These are phyloP conservation scores for Geotrichum phurueaensis DNA, from an alignment of 1,139 yeast species.

Conservation along the genomic window DNA sequence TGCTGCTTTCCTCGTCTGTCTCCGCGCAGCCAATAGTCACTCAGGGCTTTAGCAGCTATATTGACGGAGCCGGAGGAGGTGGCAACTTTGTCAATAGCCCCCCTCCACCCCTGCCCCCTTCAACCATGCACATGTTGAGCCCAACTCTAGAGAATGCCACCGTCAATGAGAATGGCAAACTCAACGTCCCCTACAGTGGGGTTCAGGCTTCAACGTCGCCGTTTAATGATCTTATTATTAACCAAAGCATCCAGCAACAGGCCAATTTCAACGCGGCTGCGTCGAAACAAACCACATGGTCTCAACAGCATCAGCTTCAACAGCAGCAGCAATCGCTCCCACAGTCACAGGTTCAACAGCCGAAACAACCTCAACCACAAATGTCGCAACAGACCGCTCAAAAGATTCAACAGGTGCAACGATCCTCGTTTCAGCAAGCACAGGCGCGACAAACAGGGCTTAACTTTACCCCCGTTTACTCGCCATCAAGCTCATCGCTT, in stretches of 20 bases:
- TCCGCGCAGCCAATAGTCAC: conserved; percentile 3
- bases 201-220: conserved; percentile 31
- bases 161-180: not conserved
- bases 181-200: conserved; percentile 28
- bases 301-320: conserved; percentile 10
- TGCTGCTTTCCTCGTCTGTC: conserved; percentile 1
- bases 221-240: conserved; percentile 29
- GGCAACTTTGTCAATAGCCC: conserved; percentile 1
- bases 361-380: conserved; percentile 8
- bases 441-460: not conserved
- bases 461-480: not conserved
- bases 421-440: not conserved
- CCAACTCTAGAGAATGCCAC: not conserved
- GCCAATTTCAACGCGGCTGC: not conserved
- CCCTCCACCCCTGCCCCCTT: not conserved
- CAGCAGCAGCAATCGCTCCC: conserved; percentile 5
- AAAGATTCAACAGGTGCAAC: not conserved
- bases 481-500: conserved; percentile 5
- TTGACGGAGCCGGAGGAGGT: conserved; percentile 3
- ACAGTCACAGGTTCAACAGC: not conserved
- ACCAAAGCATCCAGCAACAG: conserved; percentile 5
- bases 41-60: not conserved
- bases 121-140: not conserved
- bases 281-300: conserved; percentile 18
- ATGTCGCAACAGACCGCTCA: not conserved